Base-by-base conservation (phyloP, 495 filamentous ascomycete species). In the Cryomyces antarcticus region DNA sequence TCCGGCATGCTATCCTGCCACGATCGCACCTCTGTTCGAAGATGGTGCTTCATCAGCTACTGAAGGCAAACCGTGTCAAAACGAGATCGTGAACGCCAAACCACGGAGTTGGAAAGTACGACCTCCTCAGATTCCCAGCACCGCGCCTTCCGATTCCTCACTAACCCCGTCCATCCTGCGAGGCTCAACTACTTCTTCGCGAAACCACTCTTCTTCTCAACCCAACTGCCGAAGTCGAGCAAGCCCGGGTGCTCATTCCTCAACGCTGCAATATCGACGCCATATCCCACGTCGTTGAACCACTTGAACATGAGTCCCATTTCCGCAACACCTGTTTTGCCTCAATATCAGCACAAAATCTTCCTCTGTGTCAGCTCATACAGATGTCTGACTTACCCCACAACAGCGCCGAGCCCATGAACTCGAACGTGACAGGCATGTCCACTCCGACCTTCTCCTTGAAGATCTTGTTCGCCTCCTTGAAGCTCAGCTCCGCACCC, bases 321-420 rank as follows among this genome's bases (percentile, higher is more conserved):
- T 12, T 54, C 46, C 12, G 40, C n/a, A 12, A 51, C 17, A 24
- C 17, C 17, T 24, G 17, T 24, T 24, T 24, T 24, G 17, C 17
- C 17, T 24, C 17, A 2, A 24, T 24, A 24, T 24, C 17, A 24
- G 17, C 17, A 24, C 17, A 24, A 24, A 24, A 24, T 24, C 45
- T 80, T 73, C 76, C 82, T 83, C 2, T 45, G 45, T 0, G 66
- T 65, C n/a, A 79, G 28, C 5, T 83, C 71, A 41, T 55, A 63
- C 4, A 77, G 17, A 24, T 24, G 17, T 24, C 17, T 24, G 17
- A 24, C 17, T 24, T 52, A 38, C 55, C 46, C 54, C 58, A 64
- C 60, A 72, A 49, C 42, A 61, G 38, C 24, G 36, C 43, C 29
- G 28, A 46, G 1, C 48, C 55, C n/a, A 61, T 40, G 47, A 59